Evolutionary conservation across 2,329 filamentous ascomycete species (phyloP), one percentile per base, ranked within the genome.

Genomic region (Aspergillus sp.): DNA sequence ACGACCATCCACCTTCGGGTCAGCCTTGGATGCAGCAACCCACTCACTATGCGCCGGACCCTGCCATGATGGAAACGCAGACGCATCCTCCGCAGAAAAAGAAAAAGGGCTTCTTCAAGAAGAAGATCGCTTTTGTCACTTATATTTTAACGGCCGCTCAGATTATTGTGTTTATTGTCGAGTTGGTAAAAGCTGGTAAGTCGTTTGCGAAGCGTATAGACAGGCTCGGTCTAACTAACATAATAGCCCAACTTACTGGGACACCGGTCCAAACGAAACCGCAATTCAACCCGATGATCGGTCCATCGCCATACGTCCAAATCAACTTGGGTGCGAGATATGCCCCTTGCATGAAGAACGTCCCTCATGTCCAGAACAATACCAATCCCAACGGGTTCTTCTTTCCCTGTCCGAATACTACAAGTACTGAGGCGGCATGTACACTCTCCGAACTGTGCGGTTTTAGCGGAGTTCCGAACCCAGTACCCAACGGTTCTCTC

Each of bases 301-400:
- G 95, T 0, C 95, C 95, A 1, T 96, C 93, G 5, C 85, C 88
- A 1, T 91, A 91, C 66, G 86, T 98, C 23, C 85, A 96, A 67
- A 96, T 98, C 79, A 96, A 96, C 75, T 96, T 99, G 91, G 95
- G 95, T 58, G 91, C 93, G 41, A 88, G 95, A 61, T 99, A 90
- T 71, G 86, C 90, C 3, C 91, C 93, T 6, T 99, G 95, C 75
- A 99, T 99, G 95, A 93, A 93, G 79, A 91, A 90, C 45, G 73
- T 76, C 6, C 69, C 74, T 21, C 68, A 71, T 4, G 67, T 79
- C 15, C 77, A 79, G 63, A 68, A 79, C 57, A 64, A 66, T 27
- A 64, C 62, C 3, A 52, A 66, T 9, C 62, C 67, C 3, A 68
- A 31, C 9, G 27, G 27, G 27, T 31, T 79, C 49, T 43, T 58